phyloP scores from a whole-genome alignment of 2,329 filamentous ascomycete genomes.

The Bipolaris zeicola region DNA sequence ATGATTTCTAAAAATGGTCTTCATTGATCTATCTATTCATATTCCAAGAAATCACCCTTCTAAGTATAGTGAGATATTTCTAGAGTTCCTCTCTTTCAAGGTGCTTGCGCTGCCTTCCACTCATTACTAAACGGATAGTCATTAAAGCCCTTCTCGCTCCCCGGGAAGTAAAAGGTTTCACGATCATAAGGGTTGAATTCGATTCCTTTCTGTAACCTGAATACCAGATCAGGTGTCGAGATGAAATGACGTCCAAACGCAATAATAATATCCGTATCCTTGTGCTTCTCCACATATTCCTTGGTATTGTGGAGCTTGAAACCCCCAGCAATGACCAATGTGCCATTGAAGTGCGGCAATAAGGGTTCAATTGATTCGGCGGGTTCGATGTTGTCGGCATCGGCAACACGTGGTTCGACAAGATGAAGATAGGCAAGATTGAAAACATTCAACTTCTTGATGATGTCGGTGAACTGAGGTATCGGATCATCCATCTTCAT shows the following conservation, averaged over 20 bases:
- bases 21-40: not conserved
- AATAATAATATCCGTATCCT: slow-evolving; percentile 52
- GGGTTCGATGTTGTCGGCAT: slow-evolving; percentile 45
- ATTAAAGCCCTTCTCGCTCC: slow-evolving; percentile 47
- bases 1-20: no score
- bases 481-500: slow-evolving; percentile 68
- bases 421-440: slow-evolving; percentile 58
- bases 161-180: slow-evolving; percentile 52
- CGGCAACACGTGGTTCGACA: slow-evolving; percentile 62
- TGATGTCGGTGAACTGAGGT: slow-evolving; percentile 67
- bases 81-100: no score
- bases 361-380: slow-evolving; percentile 32
- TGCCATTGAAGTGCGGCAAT: slow-evolving; percentile 32
- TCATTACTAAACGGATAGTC: slow-evolving; percentile 45
- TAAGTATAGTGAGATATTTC: not conserved
- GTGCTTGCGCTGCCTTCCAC: no score
- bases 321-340: slow-evolving; percentile 51
- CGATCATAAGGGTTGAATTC: slow-evolving; percentile 54
- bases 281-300: slow-evolving; percentile 49
- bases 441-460: slow-evolving; percentile 57
- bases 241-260: slow-evolving; percentile 59
- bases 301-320: slow-evolving; percentile 49
- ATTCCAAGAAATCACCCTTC: not conserved
- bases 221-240: slow-evolving; percentile 57
- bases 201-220: slow-evolving; percentile 52